Evolutionary conservation across 805 yeast genomes (phyloP), one percentile per base, ranked within the genome.

Genomic region (Saturnispora gosingensis): DNA sequence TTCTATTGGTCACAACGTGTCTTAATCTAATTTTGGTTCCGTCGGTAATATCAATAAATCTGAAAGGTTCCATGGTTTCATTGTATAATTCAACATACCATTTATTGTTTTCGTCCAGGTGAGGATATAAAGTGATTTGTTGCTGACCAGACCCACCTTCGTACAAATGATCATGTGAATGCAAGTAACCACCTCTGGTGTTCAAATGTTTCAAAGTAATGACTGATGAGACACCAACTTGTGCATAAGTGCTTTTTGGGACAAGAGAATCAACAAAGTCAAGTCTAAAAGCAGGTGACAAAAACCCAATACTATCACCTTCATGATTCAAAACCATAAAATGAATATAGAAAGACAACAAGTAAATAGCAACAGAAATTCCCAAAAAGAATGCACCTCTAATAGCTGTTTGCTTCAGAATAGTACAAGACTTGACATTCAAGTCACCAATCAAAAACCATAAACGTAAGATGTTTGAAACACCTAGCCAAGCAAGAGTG

Each of bases 91-190:
- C 90, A 59, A 86, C 68, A 28, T 72, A 54, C 88, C 91, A 86
- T 55, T 78, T 73, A 68, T 86, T 86, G 70, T 86, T 86, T 42
- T 71, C 65, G 68, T 86, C 95, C 60, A 82, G 67, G 65, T 85
- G 91, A 46, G 90, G 90, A 63, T 86, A 86, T 56, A 85, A 72
- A 5, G 93, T 85, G 57, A 86, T 69, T 68, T 86, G 95, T 67
- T 86, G 95, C 68, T 86, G 95, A 61, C 83, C 78, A 7, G 95
- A 86, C 54, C 95, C 95, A 46, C 85, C 78, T 61, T 82, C 86
- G 60, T 83, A 85, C 58, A 72, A 68, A 60, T 79, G 82, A 52
- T 75, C 73, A 67, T 86, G 95, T n/a, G 91, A 84, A 66, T 86
- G 95, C 59, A 86, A 73, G 67, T 86, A 86, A 47, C 93, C 93